phyloP scores from a whole-genome alignment of 768 basidiomycete genomes.

The Lepiota brunneoincarnata region DNA sequence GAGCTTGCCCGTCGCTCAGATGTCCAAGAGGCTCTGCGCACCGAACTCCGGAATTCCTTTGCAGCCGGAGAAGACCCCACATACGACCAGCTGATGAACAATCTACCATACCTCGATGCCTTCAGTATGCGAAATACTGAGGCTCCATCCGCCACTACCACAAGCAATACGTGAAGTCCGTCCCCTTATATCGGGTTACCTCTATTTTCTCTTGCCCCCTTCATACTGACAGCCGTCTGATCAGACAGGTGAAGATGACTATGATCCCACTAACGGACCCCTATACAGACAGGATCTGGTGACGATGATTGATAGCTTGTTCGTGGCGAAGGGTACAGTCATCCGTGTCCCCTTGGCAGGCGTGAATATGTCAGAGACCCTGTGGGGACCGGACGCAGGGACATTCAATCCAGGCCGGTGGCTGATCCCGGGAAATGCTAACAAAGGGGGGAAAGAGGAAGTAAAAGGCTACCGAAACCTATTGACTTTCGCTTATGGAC shows the following conservation, averaged over 20 bases:
- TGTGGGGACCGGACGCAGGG: constrained; percentile 62
- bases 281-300: constrained; percentile 42
- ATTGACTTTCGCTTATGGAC: constrained; percentile 49
- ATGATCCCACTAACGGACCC: constrained; percentile 51
- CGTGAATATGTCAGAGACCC: constrained; percentile 46
- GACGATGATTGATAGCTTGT: constrained; percentile 31
- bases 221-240: not conserved
- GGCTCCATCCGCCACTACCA: constrained; percentile 34
- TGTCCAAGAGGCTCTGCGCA: constrained; percentile 44
- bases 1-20: constrained; percentile 45
- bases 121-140: constrained; percentile 37
- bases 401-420: constrained; percentile 65
- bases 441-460: constrained; percentile 13
- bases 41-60: constrained; percentile 36
- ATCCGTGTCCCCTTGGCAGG: constrained; percentile 39
- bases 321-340: constrained; percentile 44
- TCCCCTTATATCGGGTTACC: not conserved
- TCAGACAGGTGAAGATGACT: constrained; percentile 49
- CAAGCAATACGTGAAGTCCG: constrained; percentile 36
- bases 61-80: constrained; percentile 44
- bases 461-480: constrained; percentile 48
- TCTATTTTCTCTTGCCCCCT: not conserved
- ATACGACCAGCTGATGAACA: constrained; percentile 47
- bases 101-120: constrained; percentile 54
- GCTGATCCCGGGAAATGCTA: constrained; percentile 27